Conservation (phyloP, 192 early-diverging fungal species). For the Thamnidium elegans region DNA sequence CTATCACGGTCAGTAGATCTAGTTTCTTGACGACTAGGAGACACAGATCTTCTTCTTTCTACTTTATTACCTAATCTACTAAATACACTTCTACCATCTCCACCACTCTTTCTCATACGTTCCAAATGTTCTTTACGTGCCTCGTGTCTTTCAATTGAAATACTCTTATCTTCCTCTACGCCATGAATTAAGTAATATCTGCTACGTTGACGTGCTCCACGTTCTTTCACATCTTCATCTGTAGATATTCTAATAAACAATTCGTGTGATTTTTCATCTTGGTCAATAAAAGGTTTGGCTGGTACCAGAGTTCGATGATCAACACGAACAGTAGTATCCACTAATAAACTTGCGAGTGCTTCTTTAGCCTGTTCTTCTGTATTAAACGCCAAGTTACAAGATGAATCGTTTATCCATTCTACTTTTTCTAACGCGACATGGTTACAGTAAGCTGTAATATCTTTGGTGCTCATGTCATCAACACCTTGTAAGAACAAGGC, state of each 20-base stretch:
- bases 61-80: constrained; percentile 12
- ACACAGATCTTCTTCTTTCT: not conserved
- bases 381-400: constrained; percentile 28
- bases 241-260: constrained; percentile 22
- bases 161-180: not conserved
- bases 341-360: not conserved
- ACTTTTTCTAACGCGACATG: constrained; percentile 36
- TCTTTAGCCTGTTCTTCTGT: not conserved
- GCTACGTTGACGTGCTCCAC: constrained; percentile 40
- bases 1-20: not conserved
- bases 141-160: not conserved
- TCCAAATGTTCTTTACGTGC: not conserved
- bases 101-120: not conserved
- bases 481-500: constrained; percentile 43
- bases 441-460: constrained; percentile 42
- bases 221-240: constrained; percentile 41
- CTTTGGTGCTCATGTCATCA: constrained; percentile 48
- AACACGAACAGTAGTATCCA: constrained; percentile 11
- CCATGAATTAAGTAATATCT: constrained; percentile 44
- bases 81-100: constrained; percentile 8
- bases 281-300: not conserved
- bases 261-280: not conserved
- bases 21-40: not conserved
- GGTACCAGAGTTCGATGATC: not conserved
- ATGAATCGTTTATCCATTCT: constrained; percentile 50